Conservation (phyloP, 495 filamentous ascomycete genomes). For the Aspergillus nidulans region DNA sequence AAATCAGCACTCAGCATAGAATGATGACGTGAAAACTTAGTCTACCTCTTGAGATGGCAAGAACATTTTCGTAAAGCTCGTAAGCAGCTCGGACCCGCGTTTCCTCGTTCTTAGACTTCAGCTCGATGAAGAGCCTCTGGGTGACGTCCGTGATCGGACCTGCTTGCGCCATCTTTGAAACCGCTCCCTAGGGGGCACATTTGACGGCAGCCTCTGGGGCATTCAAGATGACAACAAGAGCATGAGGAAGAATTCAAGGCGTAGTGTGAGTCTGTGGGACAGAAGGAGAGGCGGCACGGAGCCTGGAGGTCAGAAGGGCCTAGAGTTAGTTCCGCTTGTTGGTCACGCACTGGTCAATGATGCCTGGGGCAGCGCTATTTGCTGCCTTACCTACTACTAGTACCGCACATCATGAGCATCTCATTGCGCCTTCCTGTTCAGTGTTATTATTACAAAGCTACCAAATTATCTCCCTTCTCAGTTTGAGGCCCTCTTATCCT, state of each 20-base stretch:
- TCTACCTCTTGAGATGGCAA: slow-evolving; percentile 47
- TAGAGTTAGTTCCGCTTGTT: not conserved
- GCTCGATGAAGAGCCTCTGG: slow-evolving; percentile 45
- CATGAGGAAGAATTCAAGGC: slow-evolving; percentile 17
- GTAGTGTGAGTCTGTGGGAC: slow-evolving; percentile 7
- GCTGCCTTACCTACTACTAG: not conserved
- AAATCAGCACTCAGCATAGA: slow-evolving; percentile 3
- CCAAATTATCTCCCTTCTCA: too few relatives aligned
- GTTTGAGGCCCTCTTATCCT: too few relatives aligned
- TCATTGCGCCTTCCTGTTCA: not conserved
- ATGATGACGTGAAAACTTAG: not conserved
- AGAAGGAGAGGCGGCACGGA: not conserved
- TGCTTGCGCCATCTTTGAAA: slow-evolving; percentile 48
- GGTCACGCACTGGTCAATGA: not conserved
- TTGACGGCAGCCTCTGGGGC: slow-evolving; percentile 39
- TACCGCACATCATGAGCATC: not conserved
- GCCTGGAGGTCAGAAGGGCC: not conserved
- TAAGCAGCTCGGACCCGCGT: slow-evolving; percentile 46
- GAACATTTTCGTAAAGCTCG: slow-evolving; percentile 49
- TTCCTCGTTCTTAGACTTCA: slow-evolving; percentile 53
- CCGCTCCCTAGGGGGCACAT: slow-evolving; percentile 43
- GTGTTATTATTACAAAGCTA: not conserved
- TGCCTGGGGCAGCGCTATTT: slow-evolving; percentile 3
- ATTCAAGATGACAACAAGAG: slow-evolving; percentile 27
- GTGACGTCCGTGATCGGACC: slow-evolving; percentile 45